These are phyloP conservation scores for Sugiyamaella sp. DNA, from an alignment of 1,139 yeast genomes.

Conservation along the genomic window DNA sequence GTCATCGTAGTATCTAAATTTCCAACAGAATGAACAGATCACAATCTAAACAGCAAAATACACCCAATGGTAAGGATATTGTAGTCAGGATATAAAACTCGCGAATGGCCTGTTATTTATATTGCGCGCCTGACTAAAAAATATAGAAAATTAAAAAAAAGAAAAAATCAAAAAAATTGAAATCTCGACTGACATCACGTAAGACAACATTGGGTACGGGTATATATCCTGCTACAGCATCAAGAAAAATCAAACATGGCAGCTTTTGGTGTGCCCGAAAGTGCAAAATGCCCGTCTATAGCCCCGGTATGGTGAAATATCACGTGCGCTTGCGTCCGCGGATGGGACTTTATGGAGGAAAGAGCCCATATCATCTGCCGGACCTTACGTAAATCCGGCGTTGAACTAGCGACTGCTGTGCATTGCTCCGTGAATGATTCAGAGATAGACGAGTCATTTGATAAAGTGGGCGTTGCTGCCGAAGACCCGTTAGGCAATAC, in stretches of 20 bases:
- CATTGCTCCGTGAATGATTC: too few species aligned
- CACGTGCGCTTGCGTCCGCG: constrained; percentile 9
- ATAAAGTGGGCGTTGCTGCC: too few species aligned
- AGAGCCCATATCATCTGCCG: neutral
- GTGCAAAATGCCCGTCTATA: constrained; percentile 4
- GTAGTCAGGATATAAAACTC: neutral
- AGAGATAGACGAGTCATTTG: neutral
- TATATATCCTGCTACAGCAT: neutral
- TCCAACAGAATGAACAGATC: neutral
- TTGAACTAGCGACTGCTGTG: too few species aligned
- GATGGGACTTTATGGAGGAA: neutral
- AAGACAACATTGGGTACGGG: constrained; percentile 15
- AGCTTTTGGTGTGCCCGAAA: constrained; percentile 4
- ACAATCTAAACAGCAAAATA: too few species aligned
- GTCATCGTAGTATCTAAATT: constrained; percentile 18
- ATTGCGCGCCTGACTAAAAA: constrained; percentile 6
- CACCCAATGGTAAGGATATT: neutral
- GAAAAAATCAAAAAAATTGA: constrained; percentile 6
- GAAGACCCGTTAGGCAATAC: too few species aligned
- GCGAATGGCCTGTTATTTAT: constrained; percentile 2
- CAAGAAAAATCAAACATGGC: neutral
- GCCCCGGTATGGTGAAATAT: constrained; percentile 1
- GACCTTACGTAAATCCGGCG: constrained; percentile 2
- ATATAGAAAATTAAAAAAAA: constrained; percentile 1
- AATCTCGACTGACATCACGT: constrained; percentile 6